Percentiles rank a stretch among this genome's conserved stretches.
Evolutionary conservation across 2,329 filamentous ascomycete species (phyloP).

Genomic region (Neospermospora avenae): DNA sequence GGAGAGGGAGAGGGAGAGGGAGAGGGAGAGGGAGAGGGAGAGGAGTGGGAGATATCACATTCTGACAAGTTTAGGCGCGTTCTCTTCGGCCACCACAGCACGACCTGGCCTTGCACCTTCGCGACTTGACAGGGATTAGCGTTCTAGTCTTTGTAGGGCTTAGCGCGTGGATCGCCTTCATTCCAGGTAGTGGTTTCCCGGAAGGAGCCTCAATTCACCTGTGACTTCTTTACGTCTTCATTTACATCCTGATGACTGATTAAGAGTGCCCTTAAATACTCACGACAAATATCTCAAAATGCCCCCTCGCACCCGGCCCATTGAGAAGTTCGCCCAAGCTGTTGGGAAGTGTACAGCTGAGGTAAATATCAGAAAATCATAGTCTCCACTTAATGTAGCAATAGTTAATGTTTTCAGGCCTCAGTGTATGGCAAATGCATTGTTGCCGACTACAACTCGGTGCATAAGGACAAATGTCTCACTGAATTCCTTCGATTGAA

Average conservation of each 20-base stretch:
- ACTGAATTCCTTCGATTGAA: slow-evolving; percentile 83
- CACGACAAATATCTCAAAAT: slow-evolving; percentile 19
- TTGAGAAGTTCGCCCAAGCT: slow-evolving; percentile 66
- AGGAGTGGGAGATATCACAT: no score
- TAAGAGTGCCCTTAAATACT: neutral
- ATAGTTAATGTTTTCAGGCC: slow-evolving; percentile 52
- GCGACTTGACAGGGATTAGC: neutral
- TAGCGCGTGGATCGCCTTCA: neutral
- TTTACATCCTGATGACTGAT: neutral
- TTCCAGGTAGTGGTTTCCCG: no score
- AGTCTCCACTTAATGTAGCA: neutral
- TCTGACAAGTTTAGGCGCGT: neutral
- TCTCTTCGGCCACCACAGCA: neutral
- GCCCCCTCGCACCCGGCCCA: slow-evolving; percentile 51
- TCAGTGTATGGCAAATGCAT: slow-evolving; percentile 89
- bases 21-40: no score
- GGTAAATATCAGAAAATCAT: slow-evolving; percentile 41
- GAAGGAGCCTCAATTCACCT: neutral
- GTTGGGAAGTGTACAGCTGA: slow-evolving; percentile 63
- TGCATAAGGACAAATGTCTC: slow-evolving; percentile 86
- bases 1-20: neutral
- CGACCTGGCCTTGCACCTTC: neutral
- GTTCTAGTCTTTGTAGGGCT: neutral
- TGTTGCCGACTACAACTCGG: slow-evolving; percentile 81
- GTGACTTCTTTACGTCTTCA: neutral